phyloP scores from a whole-genome alignment of 2,329 filamentous ascomycete genomes.

The Hirsutella thompsonii region DNA sequence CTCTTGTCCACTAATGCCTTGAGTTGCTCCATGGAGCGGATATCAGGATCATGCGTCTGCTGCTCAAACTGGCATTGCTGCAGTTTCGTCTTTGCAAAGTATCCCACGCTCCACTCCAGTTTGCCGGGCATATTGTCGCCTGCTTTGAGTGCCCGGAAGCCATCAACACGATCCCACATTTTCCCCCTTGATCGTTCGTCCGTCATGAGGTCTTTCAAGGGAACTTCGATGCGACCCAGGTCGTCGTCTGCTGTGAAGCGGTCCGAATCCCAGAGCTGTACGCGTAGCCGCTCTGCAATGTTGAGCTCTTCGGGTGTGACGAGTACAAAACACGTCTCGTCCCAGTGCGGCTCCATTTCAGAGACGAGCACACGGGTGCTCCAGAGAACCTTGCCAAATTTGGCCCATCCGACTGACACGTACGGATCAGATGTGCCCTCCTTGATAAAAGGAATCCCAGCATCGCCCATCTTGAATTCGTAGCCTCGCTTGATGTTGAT shows the following conservation, averaged over 20 bases:
- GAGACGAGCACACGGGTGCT: conserved; percentile 49
- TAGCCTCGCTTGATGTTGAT: conserved; percentile 53
- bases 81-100: conserved; percentile 54
- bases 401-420: conserved; percentile 62
- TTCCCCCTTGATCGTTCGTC: conserved; percentile 43
- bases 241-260: conserved; percentile 62
- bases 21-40: conserved; percentile 45
- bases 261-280: conserved; percentile 69
- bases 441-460: conserved; percentile 44
- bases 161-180: conserved; percentile 50
- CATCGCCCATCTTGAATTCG: conserved; percentile 61
- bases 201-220: conserved; percentile 52
- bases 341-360: conserved; percentile 58
- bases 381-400: conserved; percentile 54
- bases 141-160: conserved; percentile 50
- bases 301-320: conserved; percentile 61
- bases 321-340: conserved; percentile 56
- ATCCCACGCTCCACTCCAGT: conserved; percentile 57
- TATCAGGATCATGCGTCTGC: conserved; percentile 45
- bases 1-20: conserved; percentile 39
- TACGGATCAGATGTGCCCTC: conserved; percentile 56
- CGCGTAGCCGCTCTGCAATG: conserved; percentile 52
- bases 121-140: conserved; percentile 58
- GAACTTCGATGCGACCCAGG: conserved; percentile 58
- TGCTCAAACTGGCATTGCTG: conserved; percentile 46